phyloP scores from a whole-genome alignment of 352 stramenopile genomes.

The Peronospora destructor region DNA sequence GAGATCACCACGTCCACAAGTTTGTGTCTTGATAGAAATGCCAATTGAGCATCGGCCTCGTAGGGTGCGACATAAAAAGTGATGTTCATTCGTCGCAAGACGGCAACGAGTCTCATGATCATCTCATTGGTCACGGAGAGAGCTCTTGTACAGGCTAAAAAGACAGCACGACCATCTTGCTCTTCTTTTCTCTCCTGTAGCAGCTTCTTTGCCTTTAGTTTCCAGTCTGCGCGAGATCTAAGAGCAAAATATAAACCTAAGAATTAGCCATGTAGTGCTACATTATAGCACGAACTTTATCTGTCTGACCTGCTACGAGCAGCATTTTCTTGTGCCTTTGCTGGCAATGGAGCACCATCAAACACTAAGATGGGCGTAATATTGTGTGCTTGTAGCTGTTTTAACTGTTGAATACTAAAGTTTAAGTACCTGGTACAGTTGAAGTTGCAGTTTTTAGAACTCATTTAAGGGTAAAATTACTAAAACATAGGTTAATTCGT shows the following conservation, averaged over 20 bases:
- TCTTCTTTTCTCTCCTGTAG: conserved; percentile 18
- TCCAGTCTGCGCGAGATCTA: conserved; percentile 37
- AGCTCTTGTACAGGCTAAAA: conserved; percentile 40
- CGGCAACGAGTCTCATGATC: conserved; percentile 54
- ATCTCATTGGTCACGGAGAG: conserved; percentile 70
- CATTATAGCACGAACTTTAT: conserved; percentile 1
- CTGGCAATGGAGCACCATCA: conserved; percentile 87
- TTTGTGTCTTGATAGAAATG: conserved; percentile 83
- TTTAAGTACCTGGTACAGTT: conserved; percentile 55
- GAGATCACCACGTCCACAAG: conserved; percentile 93
- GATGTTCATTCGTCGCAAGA: conserved; percentile 67
- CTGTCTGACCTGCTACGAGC: conserved; percentile 35
- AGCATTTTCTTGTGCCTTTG: conserved; percentile 69
- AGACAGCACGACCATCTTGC: conserved; percentile 17
- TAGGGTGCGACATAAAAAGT: conserved; percentile 94
- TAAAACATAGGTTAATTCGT: conserved; percentile 29
- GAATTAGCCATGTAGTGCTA: conserved; percentile 1
- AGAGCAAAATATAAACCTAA: not conserved
- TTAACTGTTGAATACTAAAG: conserved; percentile 85
- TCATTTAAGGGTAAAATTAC: conserved; percentile 7
- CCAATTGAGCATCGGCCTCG: conserved; percentile 95
- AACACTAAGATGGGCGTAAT: conserved; percentile 91
- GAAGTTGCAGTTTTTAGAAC: conserved; percentile 23
- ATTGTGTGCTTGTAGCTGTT: conserved; percentile 74
- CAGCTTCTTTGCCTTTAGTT: conserved; percentile 33